A percentile compares a stretch with the other conserved stretches of the same genome.
These are phyloP conservation scores for Leucaena leucocephala DNA, from an alignment of 306 rosid genomes.

Conservation along the genomic window DNA sequence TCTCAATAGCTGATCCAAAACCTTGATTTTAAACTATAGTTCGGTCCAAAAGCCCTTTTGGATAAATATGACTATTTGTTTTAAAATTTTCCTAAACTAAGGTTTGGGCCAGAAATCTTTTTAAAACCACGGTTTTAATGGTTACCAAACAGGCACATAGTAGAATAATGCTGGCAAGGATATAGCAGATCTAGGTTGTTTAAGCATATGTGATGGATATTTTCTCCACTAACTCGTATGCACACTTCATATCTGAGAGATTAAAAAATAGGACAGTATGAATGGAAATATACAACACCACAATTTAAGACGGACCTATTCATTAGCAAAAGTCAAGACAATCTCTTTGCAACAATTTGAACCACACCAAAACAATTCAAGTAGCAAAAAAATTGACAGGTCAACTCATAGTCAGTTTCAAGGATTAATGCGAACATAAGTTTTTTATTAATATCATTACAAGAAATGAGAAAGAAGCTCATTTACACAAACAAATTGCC, in stretches of 20 bases:
- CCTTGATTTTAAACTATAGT: too few relatives aligned
- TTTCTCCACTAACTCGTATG: background rate
- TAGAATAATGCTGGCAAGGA: constrained; percentile 15
- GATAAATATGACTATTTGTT: too few relatives aligned
- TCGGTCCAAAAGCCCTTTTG: too few relatives aligned
- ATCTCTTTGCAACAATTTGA: constrained; percentile 2
- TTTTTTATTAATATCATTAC: background rate
- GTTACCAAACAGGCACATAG: too few relatives aligned
- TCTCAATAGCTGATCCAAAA: too few relatives aligned
- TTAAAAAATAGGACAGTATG: background rate
- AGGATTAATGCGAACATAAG: constrained; percentile 5
- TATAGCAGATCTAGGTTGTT: background rate
- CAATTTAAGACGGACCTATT: background rate
- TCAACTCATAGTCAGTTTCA: background rate
- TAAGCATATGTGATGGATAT: background rate
- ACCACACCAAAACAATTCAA: background rate
- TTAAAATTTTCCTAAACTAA: too few relatives aligned
- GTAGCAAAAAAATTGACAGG: background rate
- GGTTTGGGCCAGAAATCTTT: too few relatives aligned
- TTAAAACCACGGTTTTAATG: too few relatives aligned
- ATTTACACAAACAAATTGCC: background rate
- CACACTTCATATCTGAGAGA: constrained; percentile 5
- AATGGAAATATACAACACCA: constrained; percentile 11
- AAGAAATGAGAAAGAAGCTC: constrained; percentile 7
- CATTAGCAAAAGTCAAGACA: background rate